These are phyloP conservation scores for Flaveria robusta DNA, from an alignment of 129 eudicot genomes.

Conservation along the genomic window DNA sequence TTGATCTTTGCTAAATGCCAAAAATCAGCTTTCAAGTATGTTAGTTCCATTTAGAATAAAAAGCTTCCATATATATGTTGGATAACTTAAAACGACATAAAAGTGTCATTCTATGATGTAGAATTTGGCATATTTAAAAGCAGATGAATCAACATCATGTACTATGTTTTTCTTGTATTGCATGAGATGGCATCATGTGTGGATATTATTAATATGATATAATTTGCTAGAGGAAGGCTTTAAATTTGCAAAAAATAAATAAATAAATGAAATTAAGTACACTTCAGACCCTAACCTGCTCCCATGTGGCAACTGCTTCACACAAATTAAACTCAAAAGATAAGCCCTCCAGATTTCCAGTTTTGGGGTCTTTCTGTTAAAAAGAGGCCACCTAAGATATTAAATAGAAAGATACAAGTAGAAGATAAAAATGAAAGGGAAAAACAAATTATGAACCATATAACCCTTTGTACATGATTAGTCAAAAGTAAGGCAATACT, in stretches of 20 bases:
- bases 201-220: not conserved
- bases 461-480: not conserved
- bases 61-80: not conserved
- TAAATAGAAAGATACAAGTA: constrained; percentile 5
- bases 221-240: not conserved
- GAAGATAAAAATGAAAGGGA: not conserved
- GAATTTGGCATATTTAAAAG: not conserved
- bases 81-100: not conserved
- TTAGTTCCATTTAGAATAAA: not conserved
- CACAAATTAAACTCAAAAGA: constrained; percentile 70
- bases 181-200: not conserved
- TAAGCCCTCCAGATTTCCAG: constrained; percentile 80
- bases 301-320: constrained; percentile 98
- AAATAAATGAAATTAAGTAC: constrained; percentile 4
- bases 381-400: not conserved
- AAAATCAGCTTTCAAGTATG: constrained; percentile 1
- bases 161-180: not conserved
- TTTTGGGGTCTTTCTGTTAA: constrained; percentile 89
- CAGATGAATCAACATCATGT: not conserved
- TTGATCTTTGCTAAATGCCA: constrained; percentile 9
- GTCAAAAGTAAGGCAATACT: not conserved
- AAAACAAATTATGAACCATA: not conserved
- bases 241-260: not conserved
- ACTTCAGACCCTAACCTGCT: constrained; percentile 62
- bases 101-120: not conserved